These are phyloP conservation scores for Wilcoxina mikolae DNA, from an alignment of 495 filamentous ascomycete species.

Conservation along the genomic window DNA sequence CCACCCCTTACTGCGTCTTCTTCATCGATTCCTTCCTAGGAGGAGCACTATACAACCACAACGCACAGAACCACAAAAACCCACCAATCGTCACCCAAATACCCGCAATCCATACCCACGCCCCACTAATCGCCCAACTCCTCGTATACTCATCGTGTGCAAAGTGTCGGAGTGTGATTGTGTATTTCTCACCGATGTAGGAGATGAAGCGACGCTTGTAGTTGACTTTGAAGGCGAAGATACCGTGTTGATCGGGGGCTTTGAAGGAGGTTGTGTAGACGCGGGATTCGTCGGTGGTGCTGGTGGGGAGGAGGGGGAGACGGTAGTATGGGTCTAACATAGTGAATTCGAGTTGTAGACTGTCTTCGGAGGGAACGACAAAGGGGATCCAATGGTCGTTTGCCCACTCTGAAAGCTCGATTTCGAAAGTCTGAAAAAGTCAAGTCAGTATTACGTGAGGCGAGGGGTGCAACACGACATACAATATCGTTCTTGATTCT, in stretches of 20 bases:
- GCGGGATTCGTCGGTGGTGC: conserved; percentile 49
- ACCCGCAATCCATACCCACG: conserved; percentile 91
- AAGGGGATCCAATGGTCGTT: conserved; percentile 60
- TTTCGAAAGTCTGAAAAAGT: conserved; percentile 54
- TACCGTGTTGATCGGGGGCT: conserved; percentile 89
- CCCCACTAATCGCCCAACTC: conserved; percentile 74
- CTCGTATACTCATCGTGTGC: conserved; percentile 93
- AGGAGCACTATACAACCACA: conserved; percentile 84
- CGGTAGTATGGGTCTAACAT: conserved; percentile 99
- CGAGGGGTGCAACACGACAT: conserved; percentile 34
- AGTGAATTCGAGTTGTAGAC: conserved; percentile 84
- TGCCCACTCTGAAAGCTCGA: conserved; percentile 73
- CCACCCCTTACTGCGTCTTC: conserved; percentile 51
- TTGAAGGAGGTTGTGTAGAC: conserved; percentile 62
- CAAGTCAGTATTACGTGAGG: conserved; percentile 1
- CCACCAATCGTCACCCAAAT: conserved; percentile 68
- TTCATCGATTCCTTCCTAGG: conserved; percentile 37
- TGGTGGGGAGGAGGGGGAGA: conserved; percentile 48
- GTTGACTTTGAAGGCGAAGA: conserved; percentile 92
- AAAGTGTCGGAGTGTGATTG: conserved; percentile 86
- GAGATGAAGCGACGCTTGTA: conserved; percentile 89
- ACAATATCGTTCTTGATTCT: conserved; percentile 95
- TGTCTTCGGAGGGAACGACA: conserved; percentile 49
- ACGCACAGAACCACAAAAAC: conserved; percentile 66
- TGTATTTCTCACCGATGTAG: conserved; percentile 83